phyloP scores from a whole-genome alignment of 2,329 filamentous ascomycete genomes.

The Colletotrichum tofieldiae region DNA sequence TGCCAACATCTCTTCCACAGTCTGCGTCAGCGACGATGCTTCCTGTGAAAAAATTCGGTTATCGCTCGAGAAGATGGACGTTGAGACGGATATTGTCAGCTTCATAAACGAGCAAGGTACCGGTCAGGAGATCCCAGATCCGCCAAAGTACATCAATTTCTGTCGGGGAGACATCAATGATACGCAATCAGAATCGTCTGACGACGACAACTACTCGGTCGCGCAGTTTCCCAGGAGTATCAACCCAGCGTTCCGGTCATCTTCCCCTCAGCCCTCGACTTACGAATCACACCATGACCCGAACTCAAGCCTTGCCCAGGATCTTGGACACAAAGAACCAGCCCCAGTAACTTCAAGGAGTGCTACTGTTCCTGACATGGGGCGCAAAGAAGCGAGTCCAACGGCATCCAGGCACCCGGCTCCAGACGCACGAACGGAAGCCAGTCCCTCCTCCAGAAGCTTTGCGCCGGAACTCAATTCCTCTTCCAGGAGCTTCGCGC shows the following conservation, averaged over 20 bases:
- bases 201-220: constrained; percentile 92
- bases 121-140: constrained; percentile 96
- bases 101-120: constrained; percentile 95
- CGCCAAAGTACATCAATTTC: constrained; percentile 99
- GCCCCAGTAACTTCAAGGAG: background rate
- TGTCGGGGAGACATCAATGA: constrained; percentile 90
- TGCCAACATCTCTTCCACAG: constrained; percentile 96
- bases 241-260: constrained; percentile 95
- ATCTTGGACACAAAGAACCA: constrained; percentile 65
- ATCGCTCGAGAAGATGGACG: constrained; percentile 94
- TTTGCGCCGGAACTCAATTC: constrained; percentile 14
- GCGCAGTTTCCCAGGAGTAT: constrained; percentile 96
- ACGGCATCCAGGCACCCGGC: constrained; percentile 20
- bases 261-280: constrained; percentile 93
- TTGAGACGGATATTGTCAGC: constrained; percentile 90
- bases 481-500: background rate
- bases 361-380: constrained; percentile 3
- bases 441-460: constrained; percentile 1
- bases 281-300: constrained; percentile 95
- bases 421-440: constrained; percentile 13
- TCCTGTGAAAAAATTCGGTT: constrained; percentile 97
- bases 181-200: constrained; percentile 84
- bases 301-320: constrained; percentile 79
- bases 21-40: constrained; percentile 96
- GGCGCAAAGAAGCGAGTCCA: constrained; percentile 25